phyloP scores from a whole-genome alignment of 148 eudicot species.

The Silene uniflora region DNA sequence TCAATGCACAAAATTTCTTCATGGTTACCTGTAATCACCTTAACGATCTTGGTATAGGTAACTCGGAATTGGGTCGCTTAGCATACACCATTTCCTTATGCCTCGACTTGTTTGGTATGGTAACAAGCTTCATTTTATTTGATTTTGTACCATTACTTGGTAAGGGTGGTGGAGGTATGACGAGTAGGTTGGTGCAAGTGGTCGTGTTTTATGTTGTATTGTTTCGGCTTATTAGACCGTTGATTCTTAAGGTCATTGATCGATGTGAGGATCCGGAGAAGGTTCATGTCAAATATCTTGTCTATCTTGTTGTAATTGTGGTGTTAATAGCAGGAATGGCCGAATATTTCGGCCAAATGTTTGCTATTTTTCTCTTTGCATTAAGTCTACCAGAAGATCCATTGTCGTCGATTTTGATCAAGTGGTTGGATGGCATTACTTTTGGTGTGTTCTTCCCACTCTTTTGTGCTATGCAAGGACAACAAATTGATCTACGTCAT shows the following conservation, averaged over 20 bases:
- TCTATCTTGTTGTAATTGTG: not conserved
- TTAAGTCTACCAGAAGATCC: constrained; percentile 26
- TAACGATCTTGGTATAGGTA: constrained; percentile 24
- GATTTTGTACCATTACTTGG: not conserved
- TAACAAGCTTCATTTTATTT: not conserved
- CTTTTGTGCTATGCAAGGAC: constrained; percentile 25
- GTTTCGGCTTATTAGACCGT: constrained; percentile 16
- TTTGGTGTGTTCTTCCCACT: constrained; percentile 23
- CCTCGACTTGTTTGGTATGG: constrained; percentile 1
- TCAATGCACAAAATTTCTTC: constrained; percentile 22
- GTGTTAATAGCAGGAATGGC: not conserved
- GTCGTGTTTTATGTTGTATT: not conserved
- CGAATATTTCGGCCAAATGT: constrained; percentile 7
- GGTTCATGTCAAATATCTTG: constrained; percentile 2
- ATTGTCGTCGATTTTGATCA: constrained; percentile 9
- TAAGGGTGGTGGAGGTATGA: too few species aligned
- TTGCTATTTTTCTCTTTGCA: constrained; percentile 18
- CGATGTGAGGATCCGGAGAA: not conserved
- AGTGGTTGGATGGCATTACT: constrained; percentile 25
- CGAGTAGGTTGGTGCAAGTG: not conserved
- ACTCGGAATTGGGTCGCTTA: constrained; percentile 19
- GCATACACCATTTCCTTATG: constrained; percentile 4
- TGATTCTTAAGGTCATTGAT: not conserved
- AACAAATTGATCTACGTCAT: not conserved
- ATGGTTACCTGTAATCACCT: constrained; percentile 28